Conservation (phyloP, 257 asterid species). For the Scutellaria barbata region DNA sequence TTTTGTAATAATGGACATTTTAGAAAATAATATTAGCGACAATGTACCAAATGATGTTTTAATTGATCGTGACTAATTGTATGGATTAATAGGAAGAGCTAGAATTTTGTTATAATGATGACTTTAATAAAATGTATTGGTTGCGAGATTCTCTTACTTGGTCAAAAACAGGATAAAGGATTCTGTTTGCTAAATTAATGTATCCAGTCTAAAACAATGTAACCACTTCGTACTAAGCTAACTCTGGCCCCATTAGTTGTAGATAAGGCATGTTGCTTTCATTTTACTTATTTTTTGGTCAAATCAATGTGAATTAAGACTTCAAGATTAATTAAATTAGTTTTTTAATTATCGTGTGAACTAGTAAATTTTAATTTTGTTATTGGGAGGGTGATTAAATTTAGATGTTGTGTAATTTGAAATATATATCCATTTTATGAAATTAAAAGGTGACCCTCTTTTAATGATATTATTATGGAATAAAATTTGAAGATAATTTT, state of each 20-base stretch:
- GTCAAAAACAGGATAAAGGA: not conserved
- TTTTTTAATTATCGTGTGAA: too few relatives aligned
- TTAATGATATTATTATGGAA: too few relatives aligned
- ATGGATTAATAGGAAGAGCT: not conserved
- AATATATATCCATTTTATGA: too few relatives aligned
- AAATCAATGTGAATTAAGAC: not conserved
- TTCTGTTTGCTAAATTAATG: not conserved
- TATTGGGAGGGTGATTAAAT: too few relatives aligned
- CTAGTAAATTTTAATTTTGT: too few relatives aligned
- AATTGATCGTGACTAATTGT: not conserved
- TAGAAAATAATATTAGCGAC: not conserved
- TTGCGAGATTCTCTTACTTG: not conserved
- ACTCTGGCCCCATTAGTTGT: constrained; percentile 1
- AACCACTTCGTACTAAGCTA: not conserved
- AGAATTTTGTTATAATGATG: not conserved
- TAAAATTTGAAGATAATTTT: too few relatives aligned
- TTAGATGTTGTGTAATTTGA: too few relatives aligned
- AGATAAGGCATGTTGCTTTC: not conserved
- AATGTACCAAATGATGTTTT: not conserved
- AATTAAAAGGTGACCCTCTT: too few relatives aligned
- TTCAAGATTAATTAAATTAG: not conserved
- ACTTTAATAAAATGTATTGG: not conserved
- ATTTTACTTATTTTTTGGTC: not conserved
- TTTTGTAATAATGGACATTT: not conserved
- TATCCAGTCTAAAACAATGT: too few relatives aligned